Percentiles rank a stretch among this genome's conserved stretches.
Conservation (phyloP, 2,329 filamentous ascomycete species). For the Arthrobotrys megalospora region DNA sequence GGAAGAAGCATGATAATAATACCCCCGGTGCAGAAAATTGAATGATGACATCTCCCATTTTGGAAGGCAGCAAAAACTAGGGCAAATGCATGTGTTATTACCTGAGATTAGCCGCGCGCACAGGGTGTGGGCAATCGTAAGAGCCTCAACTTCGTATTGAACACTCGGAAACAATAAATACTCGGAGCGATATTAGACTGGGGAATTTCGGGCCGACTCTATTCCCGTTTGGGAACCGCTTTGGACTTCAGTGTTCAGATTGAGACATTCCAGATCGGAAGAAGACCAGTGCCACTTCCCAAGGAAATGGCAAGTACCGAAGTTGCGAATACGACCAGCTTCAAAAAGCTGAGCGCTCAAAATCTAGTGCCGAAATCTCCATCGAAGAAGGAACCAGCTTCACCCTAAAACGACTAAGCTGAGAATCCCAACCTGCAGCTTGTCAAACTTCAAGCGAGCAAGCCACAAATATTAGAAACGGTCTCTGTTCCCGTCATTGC, state of each 20-base stretch:
- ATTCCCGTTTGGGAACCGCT: conserved; percentile 55
- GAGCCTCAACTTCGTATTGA: conserved; percentile 48
- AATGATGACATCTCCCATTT: conserved; percentile 47
- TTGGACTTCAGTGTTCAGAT: conserved; percentile 45
- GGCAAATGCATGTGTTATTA: conserved; percentile 30
- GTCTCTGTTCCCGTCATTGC: conserved; percentile 41
- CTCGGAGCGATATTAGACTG: conserved; percentile 7
- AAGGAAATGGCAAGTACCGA: conserved; percentile 24
- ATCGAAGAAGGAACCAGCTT: conserved; percentile 14
- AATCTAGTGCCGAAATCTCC: conserved; percentile 7
- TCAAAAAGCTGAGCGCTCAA: conserved; percentile 4
- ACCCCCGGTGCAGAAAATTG: conserved; percentile 22
- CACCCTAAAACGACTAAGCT: conserved; percentile 32
- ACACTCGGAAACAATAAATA: conserved; percentile 11
- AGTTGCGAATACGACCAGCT: conserved; percentile 21
- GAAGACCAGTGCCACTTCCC: background rate
- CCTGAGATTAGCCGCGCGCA: conserved; percentile 54
- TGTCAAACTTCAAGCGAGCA: conserved; percentile 56
- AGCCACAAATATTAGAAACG: conserved; percentile 42
- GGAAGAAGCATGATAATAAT: conserved; percentile 4
- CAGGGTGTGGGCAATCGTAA: conserved; percentile 39
- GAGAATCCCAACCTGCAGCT: conserved; percentile 41
- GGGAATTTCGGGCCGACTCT: conserved; percentile 19
- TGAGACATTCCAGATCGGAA: conserved; percentile 34
- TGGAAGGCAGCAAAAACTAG: conserved; percentile 27